Evolutionary conservation across 805 yeast species (phyloP).

Genomic region (Schwanniomyces yamadae): DNA sequence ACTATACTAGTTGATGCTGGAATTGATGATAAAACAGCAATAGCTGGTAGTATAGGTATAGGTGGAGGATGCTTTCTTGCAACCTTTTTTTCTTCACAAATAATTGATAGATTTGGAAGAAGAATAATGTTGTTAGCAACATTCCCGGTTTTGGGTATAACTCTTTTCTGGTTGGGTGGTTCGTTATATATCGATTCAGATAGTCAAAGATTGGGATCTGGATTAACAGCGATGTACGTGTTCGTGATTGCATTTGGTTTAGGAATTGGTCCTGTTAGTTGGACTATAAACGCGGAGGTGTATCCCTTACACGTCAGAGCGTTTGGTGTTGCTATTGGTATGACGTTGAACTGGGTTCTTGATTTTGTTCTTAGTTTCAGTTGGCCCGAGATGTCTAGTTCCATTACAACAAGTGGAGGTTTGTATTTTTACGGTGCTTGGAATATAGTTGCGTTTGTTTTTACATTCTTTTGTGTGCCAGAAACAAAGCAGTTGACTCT

Average conservation of each 20-base stretch:
- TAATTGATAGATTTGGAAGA: conserved; percentile 25
- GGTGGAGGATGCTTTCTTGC: conserved; percentile 11
- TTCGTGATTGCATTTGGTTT: conserved; percentile 20
- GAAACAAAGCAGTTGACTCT: conserved; percentile 10
- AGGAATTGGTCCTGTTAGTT: conserved; percentile 27
- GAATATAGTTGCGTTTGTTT: conserved; percentile 22
- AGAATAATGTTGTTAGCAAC: conserved; percentile 23
- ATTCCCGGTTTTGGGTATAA: conserved; percentile 22
- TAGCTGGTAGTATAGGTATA: conserved; percentile 13
- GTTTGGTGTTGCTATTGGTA: conserved; percentile 24
- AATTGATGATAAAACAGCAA: conserved; percentile 8
- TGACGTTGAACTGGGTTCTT: conserved; percentile 27
- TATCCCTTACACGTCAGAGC: conserved; percentile 25
- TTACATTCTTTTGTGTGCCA: conserved; percentile 16
- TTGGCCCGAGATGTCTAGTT: conserved; percentile 23
- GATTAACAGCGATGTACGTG: conserved; percentile 23
- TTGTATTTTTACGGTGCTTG: conserved; percentile 28
- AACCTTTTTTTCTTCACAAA: conserved; percentile 22
- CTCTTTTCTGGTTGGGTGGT: conserved; percentile 23
- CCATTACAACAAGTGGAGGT: conserved; percentile 24
- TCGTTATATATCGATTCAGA: conserved; percentile 18
- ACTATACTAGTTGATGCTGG: conserved; percentile 12
- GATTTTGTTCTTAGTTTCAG: conserved; percentile 25
- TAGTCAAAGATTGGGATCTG: conserved; percentile 17
- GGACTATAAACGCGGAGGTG: conserved; percentile 27